These are phyloP conservation scores for Gossypium herbaceum DNA, from an alignment of 345 rosid species.

Conservation along the genomic window DNA sequence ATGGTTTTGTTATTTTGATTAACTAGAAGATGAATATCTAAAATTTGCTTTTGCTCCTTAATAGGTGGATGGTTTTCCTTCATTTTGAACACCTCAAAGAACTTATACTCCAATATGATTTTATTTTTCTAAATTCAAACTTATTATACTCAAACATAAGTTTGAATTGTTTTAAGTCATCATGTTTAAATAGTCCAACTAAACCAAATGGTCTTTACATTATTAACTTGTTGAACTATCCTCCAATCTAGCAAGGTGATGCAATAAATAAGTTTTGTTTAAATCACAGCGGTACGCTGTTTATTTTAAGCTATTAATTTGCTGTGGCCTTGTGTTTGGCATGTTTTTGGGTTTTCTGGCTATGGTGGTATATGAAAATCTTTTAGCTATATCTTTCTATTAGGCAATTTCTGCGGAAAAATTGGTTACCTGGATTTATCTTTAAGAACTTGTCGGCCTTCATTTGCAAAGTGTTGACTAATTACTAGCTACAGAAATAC, in stretches of 20 bases:
- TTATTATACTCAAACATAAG: neutral
- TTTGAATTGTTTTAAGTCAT: neutral
- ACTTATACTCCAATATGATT: neutral
- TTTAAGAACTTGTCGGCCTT: neutral
- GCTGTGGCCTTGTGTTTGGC: neutral
- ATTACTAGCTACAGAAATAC: constrained; percentile 71
- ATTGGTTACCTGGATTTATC: constrained; percentile 1
- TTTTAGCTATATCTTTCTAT: neutral
- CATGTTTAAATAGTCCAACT: neutral
- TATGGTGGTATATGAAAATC: neutral
- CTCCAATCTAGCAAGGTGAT: neutral
- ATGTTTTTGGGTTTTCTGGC: neutral
- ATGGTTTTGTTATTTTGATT: neutral
- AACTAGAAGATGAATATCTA: neutral
- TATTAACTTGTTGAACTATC: neutral
- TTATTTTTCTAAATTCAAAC: constrained; percentile 5
- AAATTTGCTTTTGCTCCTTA: neutral
- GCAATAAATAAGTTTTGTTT: neutral
- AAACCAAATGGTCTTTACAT: neutral
- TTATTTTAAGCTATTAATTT: neutral
- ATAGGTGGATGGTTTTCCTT: neutral
- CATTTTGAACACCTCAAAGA: neutral
- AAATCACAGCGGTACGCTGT: neutral
- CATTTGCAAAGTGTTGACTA: constrained; percentile 34
- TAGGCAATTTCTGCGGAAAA: neutral